Base-by-base conservation (phyloP, 192 early-diverging fungal species). In the Bifiguratus adelaidae region DNA sequence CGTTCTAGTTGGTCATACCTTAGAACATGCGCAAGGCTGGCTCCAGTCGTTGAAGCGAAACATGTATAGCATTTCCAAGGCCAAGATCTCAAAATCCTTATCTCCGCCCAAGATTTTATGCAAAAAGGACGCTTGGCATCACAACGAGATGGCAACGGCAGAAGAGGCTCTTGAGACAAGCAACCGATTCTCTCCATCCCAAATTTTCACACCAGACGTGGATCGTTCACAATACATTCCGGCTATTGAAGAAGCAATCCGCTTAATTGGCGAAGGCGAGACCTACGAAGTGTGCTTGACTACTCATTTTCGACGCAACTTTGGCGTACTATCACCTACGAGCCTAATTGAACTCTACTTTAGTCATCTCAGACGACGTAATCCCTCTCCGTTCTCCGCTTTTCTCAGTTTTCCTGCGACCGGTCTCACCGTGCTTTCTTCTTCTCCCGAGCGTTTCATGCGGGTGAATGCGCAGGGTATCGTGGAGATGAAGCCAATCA, bases 251-350 rank as follows among this genome's bases (percentile, higher is more conserved):
- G 50, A 63, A 26, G 74, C 77, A 13, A 52, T 81, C 7, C 30
- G 62, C 16, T 61, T 73, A 28, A 97, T 97, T 44, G 33, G 64
- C 0, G 71, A 76, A 37, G 95, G 95, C 29, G 92, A 97, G 54
- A 82, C 91, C n/a, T 97, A 97, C 61, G 95, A 97, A 54, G 60
- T 95, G 2, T 94, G 91, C 55, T 50, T 97, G 40, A 97, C 95
- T 0, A 95, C 86, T 1, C 86, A 88, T 34, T 77, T 92, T 60
- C 66, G 71, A 12, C 34, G 58, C 5, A 28, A 35, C 3, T 19
- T 77, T 7, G 63, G 63, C 3, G 24, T 45, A 20, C 48, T 56
- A 2, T 30, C 53, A 2, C 23, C 24, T 20, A 5, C 11, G n/a
- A 52, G 61, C 8, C 65, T 55, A 6, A 58, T 50, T 42, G 60